phyloP scores from a whole-genome alignment of 176 grass and related monocot species.

The Cocos nucifera region DNA sequence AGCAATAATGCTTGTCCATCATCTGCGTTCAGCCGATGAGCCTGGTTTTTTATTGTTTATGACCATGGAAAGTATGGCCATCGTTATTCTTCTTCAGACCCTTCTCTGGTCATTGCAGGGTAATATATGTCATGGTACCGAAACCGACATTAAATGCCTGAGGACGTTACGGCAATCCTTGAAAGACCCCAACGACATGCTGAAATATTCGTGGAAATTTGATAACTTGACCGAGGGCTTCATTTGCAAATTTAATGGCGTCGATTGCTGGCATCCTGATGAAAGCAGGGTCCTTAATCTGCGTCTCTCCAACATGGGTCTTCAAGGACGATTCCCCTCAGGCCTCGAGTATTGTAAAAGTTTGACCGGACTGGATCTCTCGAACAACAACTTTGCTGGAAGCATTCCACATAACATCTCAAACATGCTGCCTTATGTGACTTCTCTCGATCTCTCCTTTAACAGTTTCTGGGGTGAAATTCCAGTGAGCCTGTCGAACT shows the following conservation, averaged over 20 bases:
- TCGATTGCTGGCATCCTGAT: conserved; percentile 92
- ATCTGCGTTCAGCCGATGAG: too few relatives aligned
- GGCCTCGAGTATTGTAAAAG: conserved; percentile 86
- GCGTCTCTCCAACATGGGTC: conserved; percentile 61
- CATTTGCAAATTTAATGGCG: conserved; percentile 68
- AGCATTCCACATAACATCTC: conserved; percentile 53
- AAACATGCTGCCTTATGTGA: conserved; percentile 45
- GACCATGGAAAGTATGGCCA: background rate
- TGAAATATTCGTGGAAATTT: background rate
- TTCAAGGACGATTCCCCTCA: conserved; percentile 57
- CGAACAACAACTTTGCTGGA: conserved; percentile 67
- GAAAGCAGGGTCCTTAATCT: conserved; percentile 74
- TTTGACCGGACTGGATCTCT: conserved; percentile 76
- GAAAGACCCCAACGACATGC: conserved; percentile 4
- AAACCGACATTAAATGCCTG: conserved; percentile 10
- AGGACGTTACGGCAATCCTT: background rate
- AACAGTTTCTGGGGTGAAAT: conserved; percentile 84
- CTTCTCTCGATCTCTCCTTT: conserved; percentile 73
- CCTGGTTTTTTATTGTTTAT: background rate
- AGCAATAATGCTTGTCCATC: too few relatives aligned
- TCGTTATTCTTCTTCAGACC: conserved; percentile 4
- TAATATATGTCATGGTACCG: conserved; percentile 11
- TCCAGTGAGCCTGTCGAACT: conserved; percentile 51
- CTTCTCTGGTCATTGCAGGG: conserved; percentile 3
- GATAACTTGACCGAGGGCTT: conserved; percentile 33